Conservation (phyloP, 2,329 filamentous ascomycete genomes). For the Dactylellina leptospora region DNA sequence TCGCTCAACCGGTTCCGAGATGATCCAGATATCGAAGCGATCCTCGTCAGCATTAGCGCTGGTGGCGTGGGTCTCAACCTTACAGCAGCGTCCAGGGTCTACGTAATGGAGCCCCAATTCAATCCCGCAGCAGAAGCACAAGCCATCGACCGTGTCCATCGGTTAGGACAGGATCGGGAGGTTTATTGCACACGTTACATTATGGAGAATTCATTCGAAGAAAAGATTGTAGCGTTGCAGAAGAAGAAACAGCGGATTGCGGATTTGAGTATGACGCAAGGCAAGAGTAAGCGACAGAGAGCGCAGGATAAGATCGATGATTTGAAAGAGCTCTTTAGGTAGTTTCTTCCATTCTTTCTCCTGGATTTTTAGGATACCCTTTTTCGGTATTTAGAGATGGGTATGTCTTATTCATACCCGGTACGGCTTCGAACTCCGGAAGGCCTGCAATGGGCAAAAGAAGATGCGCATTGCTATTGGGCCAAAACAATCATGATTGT, state of each 20-base stretch:
- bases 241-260: conserved; percentile 92
- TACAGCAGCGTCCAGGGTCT: conserved; percentile 72
- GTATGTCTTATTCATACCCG: too few species aligned
- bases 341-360: conserved; percentile 2
- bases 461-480: too few species aligned
- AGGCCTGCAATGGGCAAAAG: too few species aligned
- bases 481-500: too few species aligned
- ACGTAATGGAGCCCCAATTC: conserved; percentile 98
- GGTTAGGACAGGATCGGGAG: conserved; percentile 85
- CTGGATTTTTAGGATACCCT: too few species aligned
- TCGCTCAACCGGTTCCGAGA: conserved; percentile 57
- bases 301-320: conserved; percentile 52
- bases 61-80: conserved; percentile 58
- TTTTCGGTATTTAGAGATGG: too few species aligned
- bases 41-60: conserved; percentile 59
- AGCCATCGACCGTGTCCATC: conserved; percentile 88
- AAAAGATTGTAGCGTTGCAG: conserved; percentile 89
- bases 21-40: conserved; percentile 54
- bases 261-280: conserved; percentile 81
- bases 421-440: too few species aligned
- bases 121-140: conserved; percentile 95
- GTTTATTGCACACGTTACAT: conserved; percentile 89
- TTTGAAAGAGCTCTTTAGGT: conserved; percentile 44
- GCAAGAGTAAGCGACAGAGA: conserved; percentile 61
- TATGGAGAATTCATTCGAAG: conserved; percentile 76